Conservation (phyloP, 2,329 filamentous ascomycete species). For the Talaromyces islandicus region DNA sequence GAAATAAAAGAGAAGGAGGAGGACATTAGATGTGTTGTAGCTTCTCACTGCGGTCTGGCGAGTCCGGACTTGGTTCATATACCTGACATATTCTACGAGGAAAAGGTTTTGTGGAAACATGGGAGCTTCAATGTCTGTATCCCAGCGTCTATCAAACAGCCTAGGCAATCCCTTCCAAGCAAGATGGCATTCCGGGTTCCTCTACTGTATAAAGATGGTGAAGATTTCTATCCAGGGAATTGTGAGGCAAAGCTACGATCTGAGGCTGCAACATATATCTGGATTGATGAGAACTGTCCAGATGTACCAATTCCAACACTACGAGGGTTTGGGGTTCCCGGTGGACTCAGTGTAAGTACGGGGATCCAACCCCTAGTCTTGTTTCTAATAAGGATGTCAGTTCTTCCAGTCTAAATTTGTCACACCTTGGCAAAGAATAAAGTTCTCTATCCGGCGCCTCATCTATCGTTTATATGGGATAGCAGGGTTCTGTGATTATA, state of each 20-base stretch:
- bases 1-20: background rate
- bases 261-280: slow-evolving; percentile 23
- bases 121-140: slow-evolving; percentile 26
- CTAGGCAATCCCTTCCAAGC: background rate
- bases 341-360: slow-evolving; percentile 21
- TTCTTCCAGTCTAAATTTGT: background rate
- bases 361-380: background rate
- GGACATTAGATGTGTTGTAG: background rate
- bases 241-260: slow-evolving; percentile 22
- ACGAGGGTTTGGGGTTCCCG: slow-evolving; percentile 20
- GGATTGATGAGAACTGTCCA: slow-evolving; percentile 21
- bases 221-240: slow-evolving; percentile 18
- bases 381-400: background rate
- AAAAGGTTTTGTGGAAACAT: slow-evolving; percentile 14
- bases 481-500: background rate
- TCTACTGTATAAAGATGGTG: slow-evolving; percentile 20
- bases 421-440: background rate
- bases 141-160: slow-evolving; percentile 14
- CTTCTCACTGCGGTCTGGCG: background rate
- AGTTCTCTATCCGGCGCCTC: background rate
- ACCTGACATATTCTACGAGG: background rate
- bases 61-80: background rate
- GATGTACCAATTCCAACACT: slow-evolving; percentile 19
- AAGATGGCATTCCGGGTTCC: slow-evolving; percentile 17
- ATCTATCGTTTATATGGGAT: background rate